Conservation (phyloP, 306 rosid genomes). For the Argentina anserina region DNA sequence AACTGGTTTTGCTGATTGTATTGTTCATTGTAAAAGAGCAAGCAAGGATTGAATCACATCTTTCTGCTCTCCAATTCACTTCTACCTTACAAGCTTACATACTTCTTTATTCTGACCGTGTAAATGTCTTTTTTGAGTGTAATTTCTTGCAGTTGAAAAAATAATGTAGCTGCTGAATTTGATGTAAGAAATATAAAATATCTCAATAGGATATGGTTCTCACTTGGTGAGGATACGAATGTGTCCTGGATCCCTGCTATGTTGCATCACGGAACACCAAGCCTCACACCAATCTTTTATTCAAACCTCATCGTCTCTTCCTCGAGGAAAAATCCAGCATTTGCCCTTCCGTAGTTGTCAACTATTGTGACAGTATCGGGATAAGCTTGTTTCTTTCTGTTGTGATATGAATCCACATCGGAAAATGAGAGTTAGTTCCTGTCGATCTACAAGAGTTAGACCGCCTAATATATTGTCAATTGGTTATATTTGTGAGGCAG, state of each 20-base stretch:
- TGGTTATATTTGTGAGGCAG: too few species aligned
- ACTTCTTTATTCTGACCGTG: not conserved
- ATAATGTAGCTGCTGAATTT: not conserved
- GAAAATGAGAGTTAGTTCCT: too few species aligned
- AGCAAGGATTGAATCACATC: constrained; percentile 30
- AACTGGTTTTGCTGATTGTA: too few species aligned
- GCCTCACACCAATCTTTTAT: not conserved
- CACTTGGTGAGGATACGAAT: not conserved
- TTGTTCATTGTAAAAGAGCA: too few species aligned
- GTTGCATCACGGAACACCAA: not conserved
- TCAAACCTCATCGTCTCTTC: constrained; percentile 43
- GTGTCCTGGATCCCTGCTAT: not conserved
- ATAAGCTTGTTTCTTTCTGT: too few species aligned
- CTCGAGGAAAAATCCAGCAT: not conserved
- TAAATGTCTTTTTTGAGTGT: not conserved
- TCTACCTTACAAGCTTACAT: not conserved
- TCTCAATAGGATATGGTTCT: not conserved
- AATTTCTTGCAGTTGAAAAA: not conserved
- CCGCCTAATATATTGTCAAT: too few species aligned
- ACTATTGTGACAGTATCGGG: not conserved
- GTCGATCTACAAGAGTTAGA: too few species aligned
- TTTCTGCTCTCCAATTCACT: constrained; percentile 1
- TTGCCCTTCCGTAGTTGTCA: not conserved
- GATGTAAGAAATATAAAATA: not conserved
- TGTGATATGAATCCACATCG: too few species aligned